Percentiles rank a stretch among this genome's conserved stretches.
Conservation (phyloP, 1,284 basidiomycete genomes). For the Puccinia triticina region DNA sequence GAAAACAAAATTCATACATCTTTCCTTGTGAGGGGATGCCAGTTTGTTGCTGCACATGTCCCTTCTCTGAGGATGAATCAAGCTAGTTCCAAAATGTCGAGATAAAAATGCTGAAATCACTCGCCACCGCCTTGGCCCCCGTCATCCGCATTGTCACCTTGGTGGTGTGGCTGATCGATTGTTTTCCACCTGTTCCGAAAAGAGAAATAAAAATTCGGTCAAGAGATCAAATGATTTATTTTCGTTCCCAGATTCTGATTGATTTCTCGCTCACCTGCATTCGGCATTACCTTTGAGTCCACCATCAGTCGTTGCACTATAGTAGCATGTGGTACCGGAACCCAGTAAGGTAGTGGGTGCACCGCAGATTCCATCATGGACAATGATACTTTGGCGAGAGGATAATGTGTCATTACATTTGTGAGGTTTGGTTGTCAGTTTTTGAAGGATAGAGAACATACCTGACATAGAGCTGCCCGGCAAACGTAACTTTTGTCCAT, state of each 20-base stretch:
- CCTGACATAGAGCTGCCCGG: slow-evolving; percentile 31
- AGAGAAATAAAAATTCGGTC: neutral
- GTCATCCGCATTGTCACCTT: slow-evolving; percentile 10
- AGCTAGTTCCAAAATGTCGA: neutral
- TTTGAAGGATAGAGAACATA: neutral
- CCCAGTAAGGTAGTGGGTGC: slow-evolving; percentile 15
- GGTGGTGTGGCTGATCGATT: slow-evolving; percentile 6
- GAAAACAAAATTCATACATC: neutral
- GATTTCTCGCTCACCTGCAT: slow-evolving; percentile 26
- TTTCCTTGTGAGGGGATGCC: neutral
- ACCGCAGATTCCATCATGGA: slow-evolving; percentile 36
- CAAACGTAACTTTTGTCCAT: slow-evolving; percentile 26
- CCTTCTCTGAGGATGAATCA: neutral
- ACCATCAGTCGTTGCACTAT: slow-evolving; percentile 26
- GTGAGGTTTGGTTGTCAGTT: neutral
- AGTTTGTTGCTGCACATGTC: neutral
- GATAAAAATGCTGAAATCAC: neutral
- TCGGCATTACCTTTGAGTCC: slow-evolving; percentile 21
- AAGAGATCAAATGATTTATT: neutral
- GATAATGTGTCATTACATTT: neutral
- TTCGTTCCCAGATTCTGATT: neutral
- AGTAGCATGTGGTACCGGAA: slow-evolving; percentile 18
- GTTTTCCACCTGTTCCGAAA: slow-evolving; percentile 13
- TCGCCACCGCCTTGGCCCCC: neutral
- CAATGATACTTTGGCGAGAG: slow-evolving; percentile 18